These are phyloP conservation scores for Dryas alaskensis DNA, from an alignment of 306 rosid genomes.

Conservation along the genomic window DNA sequence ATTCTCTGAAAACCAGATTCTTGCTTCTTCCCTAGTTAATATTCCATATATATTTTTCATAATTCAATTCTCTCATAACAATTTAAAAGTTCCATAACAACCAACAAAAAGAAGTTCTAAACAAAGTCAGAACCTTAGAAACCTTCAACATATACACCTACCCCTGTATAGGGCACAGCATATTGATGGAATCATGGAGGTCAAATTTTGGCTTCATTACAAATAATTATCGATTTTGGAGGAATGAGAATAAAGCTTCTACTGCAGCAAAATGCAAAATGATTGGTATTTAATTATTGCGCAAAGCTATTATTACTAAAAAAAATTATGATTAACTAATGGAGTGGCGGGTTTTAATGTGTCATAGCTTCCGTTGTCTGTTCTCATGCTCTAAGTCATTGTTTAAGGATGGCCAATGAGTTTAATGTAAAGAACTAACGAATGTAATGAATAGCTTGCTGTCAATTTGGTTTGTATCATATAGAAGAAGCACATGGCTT, in stretches of 20 bases:
- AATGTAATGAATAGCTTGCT: background rate
- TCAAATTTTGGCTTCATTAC: background rate
- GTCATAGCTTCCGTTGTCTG: background rate
- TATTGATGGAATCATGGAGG: background rate
- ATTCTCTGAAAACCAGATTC: background rate
- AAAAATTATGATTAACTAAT: background rate
- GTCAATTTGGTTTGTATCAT: background rate
- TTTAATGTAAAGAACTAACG: background rate
- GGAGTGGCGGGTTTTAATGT: background rate
- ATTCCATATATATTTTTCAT: background rate
- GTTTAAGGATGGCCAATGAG: background rate
- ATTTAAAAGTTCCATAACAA: background rate
- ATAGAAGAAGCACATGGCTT: constrained; percentile 1
- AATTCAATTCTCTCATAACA: background rate
- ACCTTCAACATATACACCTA: constrained; percentile 7
- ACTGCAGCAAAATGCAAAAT: too few relatives aligned
- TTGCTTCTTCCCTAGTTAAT: background rate
- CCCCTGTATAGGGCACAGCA: background rate
- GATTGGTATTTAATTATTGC: background rate
- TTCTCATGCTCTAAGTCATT: background rate
- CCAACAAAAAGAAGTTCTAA: background rate
- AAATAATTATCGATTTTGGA: background rate
- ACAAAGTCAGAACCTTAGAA: background rate
- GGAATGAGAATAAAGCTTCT: background rate
- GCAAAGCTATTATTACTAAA: background rate